Base-by-base conservation (phyloP, 257 asterid species). In the Anisodus tanguticus region DNA sequence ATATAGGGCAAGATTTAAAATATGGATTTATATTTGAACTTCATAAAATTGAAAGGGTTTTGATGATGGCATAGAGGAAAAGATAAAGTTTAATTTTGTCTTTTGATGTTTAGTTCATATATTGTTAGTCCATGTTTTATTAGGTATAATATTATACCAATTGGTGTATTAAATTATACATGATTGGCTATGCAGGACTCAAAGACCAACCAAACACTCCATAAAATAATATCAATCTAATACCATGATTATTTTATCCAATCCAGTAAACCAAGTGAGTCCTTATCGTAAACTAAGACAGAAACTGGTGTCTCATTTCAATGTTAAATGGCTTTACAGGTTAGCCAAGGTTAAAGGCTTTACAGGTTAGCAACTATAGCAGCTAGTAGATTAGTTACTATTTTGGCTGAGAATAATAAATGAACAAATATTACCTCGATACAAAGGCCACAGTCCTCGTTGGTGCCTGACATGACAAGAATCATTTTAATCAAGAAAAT, bases 371-470 rank as follows among this genome's bases (percentile, higher is more conserved):
- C 81, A 76, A n/a, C 26, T 59, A 59, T 59, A 59, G 3, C 66
- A 59, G 60, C 49, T 7, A 77, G 60, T 26, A 77, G 49, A 77
- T 53, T 22, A 53, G 43, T 77, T 53, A 31, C 47, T 26, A 22
- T 76, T 76, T 53, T 76, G 49, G 64, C 62, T 53, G 64, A 31
- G 59, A 63, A 31, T 4, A 53, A 62, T 6, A 68, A 59, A 77
- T 60, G 62, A 67, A 54, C 81, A 35, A 85, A 58, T 66, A 83
- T 81, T 89, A 97, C 98, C 99, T 93, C 99, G 95, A 93, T 95
- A 97, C 67, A 97, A 93, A 51, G 99, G 99, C 99, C 99, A 97
- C 85, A 97, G 82, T 83, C 91, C 95, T 47, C 98, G 97, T 58
- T 91, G 90, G 80, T 79, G 41, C 97, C 98, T 95, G 97, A 89